Conservation (phyloP, 2,329 filamentous ascomycete genomes). For the Hawksworthiomyces lignivorus region DNA sequence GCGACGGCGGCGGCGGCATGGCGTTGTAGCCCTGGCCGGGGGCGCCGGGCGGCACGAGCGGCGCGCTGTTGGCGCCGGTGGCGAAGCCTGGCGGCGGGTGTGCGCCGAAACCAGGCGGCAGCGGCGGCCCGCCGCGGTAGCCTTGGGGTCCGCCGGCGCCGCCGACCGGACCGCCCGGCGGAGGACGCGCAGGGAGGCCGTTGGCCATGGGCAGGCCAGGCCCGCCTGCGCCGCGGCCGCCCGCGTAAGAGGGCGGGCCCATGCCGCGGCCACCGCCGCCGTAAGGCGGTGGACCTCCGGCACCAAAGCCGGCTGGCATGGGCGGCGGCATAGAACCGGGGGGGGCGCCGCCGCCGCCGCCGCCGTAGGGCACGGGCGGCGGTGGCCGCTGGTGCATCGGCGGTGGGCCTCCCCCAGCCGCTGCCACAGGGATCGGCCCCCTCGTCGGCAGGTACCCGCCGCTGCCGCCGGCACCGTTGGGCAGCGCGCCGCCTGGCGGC, state of each 20-base stretch:
- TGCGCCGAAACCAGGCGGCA: constrained; percentile 30
- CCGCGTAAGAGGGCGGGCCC: constrained; percentile 21
- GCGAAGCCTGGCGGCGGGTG: constrained; percentile 33
- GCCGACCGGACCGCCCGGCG: constrained; percentile 36
- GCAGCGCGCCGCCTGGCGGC: not conserved
- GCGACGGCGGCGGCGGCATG: constrained; percentile 16
- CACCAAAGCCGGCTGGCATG: constrained; percentile 30
- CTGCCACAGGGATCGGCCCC: not conserved
- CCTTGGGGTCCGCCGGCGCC: constrained; percentile 38
- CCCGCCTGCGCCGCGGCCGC: constrained; percentile 18
- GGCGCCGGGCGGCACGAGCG: constrained; percentile 11
- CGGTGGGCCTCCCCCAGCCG: too few relatives aligned
- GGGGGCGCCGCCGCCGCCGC: constrained; percentile 11
- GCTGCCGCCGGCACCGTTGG: not conserved
- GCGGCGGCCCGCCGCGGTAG: constrained; percentile 26
- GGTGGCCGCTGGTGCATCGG: too few relatives aligned
- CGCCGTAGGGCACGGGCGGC: not conserved
- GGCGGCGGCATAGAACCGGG: constrained; percentile 18
- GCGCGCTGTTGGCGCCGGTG: constrained; percentile 1
- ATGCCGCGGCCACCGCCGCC: not conserved
- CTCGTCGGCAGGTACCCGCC: not conserved
- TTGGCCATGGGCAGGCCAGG: constrained; percentile 38
- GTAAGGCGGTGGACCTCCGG: constrained; percentile 8
- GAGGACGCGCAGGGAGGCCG: constrained; percentile 43
- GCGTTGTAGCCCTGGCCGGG: constrained; percentile 5